phyloP scores from a whole-genome alignment of 768 basidiomycete genomes.

The Lentinula guzmanii region DNA sequence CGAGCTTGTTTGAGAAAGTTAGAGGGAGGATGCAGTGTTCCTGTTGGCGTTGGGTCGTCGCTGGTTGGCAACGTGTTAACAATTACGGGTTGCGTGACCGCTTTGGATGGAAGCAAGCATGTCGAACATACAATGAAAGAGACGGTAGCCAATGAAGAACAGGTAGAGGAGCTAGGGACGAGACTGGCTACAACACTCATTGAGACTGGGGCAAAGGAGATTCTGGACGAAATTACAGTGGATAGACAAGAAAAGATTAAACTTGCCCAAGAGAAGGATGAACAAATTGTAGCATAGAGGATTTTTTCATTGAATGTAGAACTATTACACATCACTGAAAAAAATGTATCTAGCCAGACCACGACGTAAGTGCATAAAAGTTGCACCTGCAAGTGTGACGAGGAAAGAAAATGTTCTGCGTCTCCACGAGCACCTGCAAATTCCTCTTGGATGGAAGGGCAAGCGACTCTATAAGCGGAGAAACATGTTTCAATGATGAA shows the following conservation, averaged over 20 bases:
- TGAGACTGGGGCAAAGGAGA: conserved; percentile 64
- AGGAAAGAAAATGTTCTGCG: conserved; percentile 38
- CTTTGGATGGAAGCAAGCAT: conserved; percentile 66
- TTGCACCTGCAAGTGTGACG: conserved; percentile 7
- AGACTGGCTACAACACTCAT: conserved; percentile 61
- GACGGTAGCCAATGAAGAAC: conserved; percentile 41
- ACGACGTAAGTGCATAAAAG: not conserved
- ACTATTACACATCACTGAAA: not conserved
- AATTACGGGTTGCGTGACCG: conserved; percentile 80
- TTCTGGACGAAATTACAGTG: conserved; percentile 78
- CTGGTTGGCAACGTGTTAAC: conserved; percentile 42
- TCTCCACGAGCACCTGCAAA: conserved; percentile 67
- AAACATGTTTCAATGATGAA: conserved; percentile 34
- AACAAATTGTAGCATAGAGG: not conserved
- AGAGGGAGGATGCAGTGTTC: conserved; percentile 97
- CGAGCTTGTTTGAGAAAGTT: conserved; percentile 82
- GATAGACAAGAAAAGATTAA: conserved; percentile 49
- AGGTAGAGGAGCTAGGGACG: conserved; percentile 67
- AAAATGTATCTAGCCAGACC: conserved; percentile 8
- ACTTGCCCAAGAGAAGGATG: conserved; percentile 30
- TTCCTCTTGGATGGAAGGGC: conserved; percentile 37
- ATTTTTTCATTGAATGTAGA: not conserved
- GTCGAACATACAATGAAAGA: conserved; percentile 59
- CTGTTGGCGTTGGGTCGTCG: conserved; percentile 73
- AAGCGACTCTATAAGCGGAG: conserved; percentile 71